phyloP scores from a whole-genome alignment of 768 basidiomycete genomes.

The Suillus plorans region DNA sequence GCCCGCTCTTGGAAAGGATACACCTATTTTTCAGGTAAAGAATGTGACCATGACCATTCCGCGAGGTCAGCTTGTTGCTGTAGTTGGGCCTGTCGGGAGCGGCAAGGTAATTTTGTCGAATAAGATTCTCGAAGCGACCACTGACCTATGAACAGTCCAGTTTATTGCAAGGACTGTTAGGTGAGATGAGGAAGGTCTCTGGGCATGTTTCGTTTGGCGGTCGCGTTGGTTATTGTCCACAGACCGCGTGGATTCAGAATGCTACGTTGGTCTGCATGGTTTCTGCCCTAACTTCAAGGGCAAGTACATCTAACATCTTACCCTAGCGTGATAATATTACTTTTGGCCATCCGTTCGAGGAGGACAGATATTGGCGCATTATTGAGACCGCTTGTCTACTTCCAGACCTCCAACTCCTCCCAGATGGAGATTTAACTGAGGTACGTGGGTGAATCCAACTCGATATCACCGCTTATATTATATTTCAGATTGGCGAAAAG shows the following conservation, averaged over 20 bases:
- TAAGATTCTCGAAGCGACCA: neutral
- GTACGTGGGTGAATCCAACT: slow-evolving; percentile 28
- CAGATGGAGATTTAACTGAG: slow-evolving; percentile 73
- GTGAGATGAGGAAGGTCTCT: slow-evolving; percentile 61
- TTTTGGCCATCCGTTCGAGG: slow-evolving; percentile 65
- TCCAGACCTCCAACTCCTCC: slow-evolving; percentile 62
- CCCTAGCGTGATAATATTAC: slow-evolving; percentile 60
- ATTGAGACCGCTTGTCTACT: slow-evolving; percentile 58
- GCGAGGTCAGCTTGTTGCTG: slow-evolving; percentile 57
- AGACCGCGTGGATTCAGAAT: slow-evolving; percentile 79
- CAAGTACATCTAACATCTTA: neutral
- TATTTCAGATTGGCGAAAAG: slow-evolving; percentile 63
- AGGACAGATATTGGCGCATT: slow-evolving; percentile 63
- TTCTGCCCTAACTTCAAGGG: neutral
- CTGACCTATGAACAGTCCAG: slow-evolving; percentile 41
- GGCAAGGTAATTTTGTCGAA: slow-evolving; percentile 45
- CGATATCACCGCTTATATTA: neutral
- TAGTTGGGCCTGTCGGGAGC: slow-evolving; percentile 69
- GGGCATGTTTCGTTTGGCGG: slow-evolving; percentile 64
- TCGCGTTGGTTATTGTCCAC: slow-evolving; percentile 67
- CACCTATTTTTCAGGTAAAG: slow-evolving; percentile 43
- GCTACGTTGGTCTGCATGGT: slow-evolving; percentile 46
- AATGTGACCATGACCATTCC: slow-evolving; percentile 53
- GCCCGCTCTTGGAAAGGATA: slow-evolving; percentile 8
- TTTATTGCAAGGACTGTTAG: slow-evolving; percentile 60